Evolutionary conservation across 2,329 filamentous ascomycete genomes (phyloP).

Genomic region (Neopestalotiopsis rosae): DNA sequence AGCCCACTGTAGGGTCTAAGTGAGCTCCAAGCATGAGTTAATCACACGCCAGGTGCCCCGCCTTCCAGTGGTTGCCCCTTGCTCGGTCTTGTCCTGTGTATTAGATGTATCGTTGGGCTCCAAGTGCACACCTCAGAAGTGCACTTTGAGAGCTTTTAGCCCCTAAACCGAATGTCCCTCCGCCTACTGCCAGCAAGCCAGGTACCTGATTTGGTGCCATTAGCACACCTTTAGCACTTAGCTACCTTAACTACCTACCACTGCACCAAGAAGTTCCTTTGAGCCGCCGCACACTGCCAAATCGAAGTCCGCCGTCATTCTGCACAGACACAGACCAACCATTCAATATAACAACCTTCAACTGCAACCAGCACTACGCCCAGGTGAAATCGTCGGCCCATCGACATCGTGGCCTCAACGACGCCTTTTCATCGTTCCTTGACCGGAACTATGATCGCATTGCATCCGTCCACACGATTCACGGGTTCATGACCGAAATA

Average conservation of each 20-base stretch:
- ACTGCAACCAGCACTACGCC: slow-evolving; percentile 28
- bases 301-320: not conserved
- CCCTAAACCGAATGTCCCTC: too few relatives aligned
- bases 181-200: too few relatives aligned
- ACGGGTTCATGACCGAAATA: slow-evolving; percentile 49
- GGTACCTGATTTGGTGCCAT: too few relatives aligned
- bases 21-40: not conserved
- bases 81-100: not conserved
- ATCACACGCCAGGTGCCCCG: not conserved
- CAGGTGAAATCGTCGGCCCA: slow-evolving; percentile 36
- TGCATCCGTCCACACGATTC: slow-evolving; percentile 37
- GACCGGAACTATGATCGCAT: slow-evolving; percentile 48
- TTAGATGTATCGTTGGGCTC: too few relatives aligned
- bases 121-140: too few relatives aligned
- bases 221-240: not conserved
- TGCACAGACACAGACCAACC: not conserved
- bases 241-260: too few relatives aligned
- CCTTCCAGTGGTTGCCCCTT: not conserved
- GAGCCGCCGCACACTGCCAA: slow-evolving; percentile 1
- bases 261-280: too few relatives aligned
- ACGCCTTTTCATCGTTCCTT: slow-evolving; percentile 52
- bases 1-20: too few relatives aligned
- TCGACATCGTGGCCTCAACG: slow-evolving; percentile 46
- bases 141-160: too few relatives aligned
- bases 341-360: not conserved